Base-by-base conservation (phyloP, 2,329 filamentous ascomycete genomes). In the Davidsoniella virescens region DNA sequence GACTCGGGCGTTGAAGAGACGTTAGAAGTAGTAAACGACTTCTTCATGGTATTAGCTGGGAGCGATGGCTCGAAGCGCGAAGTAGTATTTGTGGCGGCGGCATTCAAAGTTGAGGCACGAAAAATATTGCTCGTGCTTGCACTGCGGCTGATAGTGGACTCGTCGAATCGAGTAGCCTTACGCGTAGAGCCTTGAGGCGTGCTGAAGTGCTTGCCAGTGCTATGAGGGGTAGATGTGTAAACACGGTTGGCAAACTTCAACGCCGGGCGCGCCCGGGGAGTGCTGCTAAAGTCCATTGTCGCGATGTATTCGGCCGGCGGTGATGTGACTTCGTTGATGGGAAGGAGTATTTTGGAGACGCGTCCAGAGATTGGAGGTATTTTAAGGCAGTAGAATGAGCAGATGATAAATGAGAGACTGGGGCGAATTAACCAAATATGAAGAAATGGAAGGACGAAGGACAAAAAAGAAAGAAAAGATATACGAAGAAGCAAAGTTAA, bases 41-140 rank as follows among this genome's bases (percentile, higher is more conserved):
- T 70, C 54, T 68, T 72, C 57, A 66, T 59, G 2, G 68, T 67
- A 59, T 63, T 70, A 36, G 64, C 57, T 2, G 70, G 65, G 36
- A 71, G 57, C 53, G 62, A 68, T 3, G 71, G 68, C 5, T 71
- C 68, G 58, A 73, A 74, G n/a, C 54, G 54, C 49, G 64, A 54
- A 17, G 57, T 53, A 23, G 57, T 48, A 10, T 60, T 56, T 37
- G 63, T 59, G 14, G 60, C 57, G 52, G 58, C 64, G 16, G 64
- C 62, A 55, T 55, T 56, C 54, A 64, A 60, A 52, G 62, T 59
- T 16, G 67, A 67, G 3, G 65, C 61, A 46, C 65, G 61, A 51
- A 70, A 70, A 29, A 70, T 66, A 53, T 69, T 70, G 54, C 64
- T 63, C 39, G 62, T 56, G 2, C 64, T 59, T 33, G 61, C 58